phyloP scores from a whole-genome alignment of 1,284 basidiomycete genomes.

The Taiwanofungus camphoratus region DNA sequence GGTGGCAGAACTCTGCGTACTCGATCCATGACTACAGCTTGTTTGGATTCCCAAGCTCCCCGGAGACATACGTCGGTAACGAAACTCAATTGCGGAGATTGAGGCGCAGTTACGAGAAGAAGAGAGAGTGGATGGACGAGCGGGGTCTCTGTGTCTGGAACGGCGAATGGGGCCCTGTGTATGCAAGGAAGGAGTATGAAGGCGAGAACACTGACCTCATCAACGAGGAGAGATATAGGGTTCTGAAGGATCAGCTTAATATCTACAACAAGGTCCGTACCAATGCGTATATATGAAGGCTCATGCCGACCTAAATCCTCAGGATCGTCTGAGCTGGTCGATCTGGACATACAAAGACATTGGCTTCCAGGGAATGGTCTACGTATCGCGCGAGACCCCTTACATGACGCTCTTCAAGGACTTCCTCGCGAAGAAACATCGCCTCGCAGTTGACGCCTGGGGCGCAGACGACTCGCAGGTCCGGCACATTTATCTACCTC shows the following conservation, averaged over 20 bases:
- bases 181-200: constrained; percentile 55
- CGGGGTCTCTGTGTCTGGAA: constrained; percentile 70
- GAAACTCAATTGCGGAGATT: constrained; percentile 49
- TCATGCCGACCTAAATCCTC: constrained; percentile 4
- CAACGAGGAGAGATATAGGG: constrained; percentile 57
- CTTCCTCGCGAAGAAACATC: constrained; percentile 61
- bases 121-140: constrained; percentile 64
- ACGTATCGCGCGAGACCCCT: constrained; percentile 59
- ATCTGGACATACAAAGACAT: constrained; percentile 88
- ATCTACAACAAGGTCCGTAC: constrained; percentile 56
- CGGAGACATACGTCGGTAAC: constrained; percentile 44
- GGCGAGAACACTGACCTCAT: constrained; percentile 56
- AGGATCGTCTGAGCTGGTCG: constrained; percentile 71
- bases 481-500: constrained; percentile 47
- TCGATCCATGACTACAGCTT: constrained; percentile 74
- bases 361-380: constrained; percentile 81
- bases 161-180: constrained; percentile 72
- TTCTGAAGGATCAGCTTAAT: constrained; percentile 68
- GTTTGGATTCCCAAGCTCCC: constrained; percentile 63
- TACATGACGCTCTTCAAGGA: constrained; percentile 60
- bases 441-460: constrained; percentile 62
- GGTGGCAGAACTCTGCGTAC: constrained; percentile 59
- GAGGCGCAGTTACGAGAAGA: constrained; percentile 54
- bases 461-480: constrained; percentile 49
- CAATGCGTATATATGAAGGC: background rate